Base-by-base conservation (phyloP, 257 asterid genomes). In the Gentiana dahurica region DNA sequence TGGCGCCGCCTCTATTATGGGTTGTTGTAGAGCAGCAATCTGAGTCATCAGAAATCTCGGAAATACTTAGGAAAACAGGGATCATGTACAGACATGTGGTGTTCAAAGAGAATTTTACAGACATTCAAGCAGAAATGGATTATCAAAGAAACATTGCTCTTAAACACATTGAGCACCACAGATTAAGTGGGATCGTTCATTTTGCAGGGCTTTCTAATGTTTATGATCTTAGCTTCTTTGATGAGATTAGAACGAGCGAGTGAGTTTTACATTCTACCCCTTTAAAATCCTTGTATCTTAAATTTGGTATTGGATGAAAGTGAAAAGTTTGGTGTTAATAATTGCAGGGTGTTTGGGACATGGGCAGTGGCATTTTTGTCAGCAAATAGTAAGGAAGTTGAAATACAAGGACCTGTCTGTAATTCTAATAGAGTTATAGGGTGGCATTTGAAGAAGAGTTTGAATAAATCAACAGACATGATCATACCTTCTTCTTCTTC, bases 1-100 rank as follows among this genome's bases (percentile, higher is more conserved):
- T 86, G 6, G 72, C 83, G 55, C 83, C 65, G 60, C 95, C 95
- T 7, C 53, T 89, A 63, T 24, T 89, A 75, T 89, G 97, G 97
- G 75, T 86, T 48, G 88, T 84, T 3, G 90, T 86, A 64, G 97
- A 84, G 58, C 84, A 80, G 67, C 76, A 78, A 53, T 63, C 73
- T 0, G 78, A 72, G 49, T 78, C 79, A 3, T 53, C 75, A 8
- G 72, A 76, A 60, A 80, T 81, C 43, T 79, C 90, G 2, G 88
- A 83, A 80, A 71, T 87, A 47, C 68, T 91, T 3, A 64, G 97
- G 60, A 69, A 60, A 56, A 85, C 90, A 1, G 91, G 95, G 33
- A 83, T 85, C 45, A 91, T 91, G 97, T 87, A 78, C 54, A 85
- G 97, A 58, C 96, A 91, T 54, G 70, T 91, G 56, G 90, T 81